Evolutionary conservation across 2,329 filamentous ascomycete species (phyloP), one percentile per base, ranked within the genome.

Genomic region (Penicillium digitatum): DNA sequence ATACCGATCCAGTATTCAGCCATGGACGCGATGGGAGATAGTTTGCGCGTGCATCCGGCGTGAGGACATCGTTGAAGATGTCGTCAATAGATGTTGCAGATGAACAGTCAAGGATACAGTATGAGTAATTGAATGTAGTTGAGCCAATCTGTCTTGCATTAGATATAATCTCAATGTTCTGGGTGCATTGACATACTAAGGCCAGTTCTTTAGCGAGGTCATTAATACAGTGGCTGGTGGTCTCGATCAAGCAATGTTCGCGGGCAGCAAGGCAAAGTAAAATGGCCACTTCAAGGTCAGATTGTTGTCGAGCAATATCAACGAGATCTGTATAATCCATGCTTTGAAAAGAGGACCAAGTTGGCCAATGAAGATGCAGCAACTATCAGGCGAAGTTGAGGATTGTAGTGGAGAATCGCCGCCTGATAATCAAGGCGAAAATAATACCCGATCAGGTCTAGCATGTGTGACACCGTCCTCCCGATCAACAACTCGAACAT

Each of bases 231-330:
- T 82, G 76, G 5, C 76, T 71, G 2, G 86, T 82, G 16, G 89
- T 88, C 73, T 90, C 87, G 67, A 97, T 85, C 64, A 97, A 85
- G 75, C 90, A 96, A 72, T 97, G 92, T 72, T 96, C 89, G 62
- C 87, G 82, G 56, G 87, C 85, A 59, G 91, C 81, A 48, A 97
- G 82, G 69, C 88, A 92, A 48, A 96, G 82, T 38, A 97, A 81
- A 14, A 88, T 77, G 24, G 93, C 94, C 56, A 97, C 83, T 75
- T 96, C 92, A 38, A 96, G 81, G 76, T 96, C 92, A 67, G 87
- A 89, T 60, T 97, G 80, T 63, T 84, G 82, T 68, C 92, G 88
- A 64, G 95, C 82, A 72, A 87, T 87, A 60, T 82, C 79, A 58
- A 87, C 77, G 59, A 91, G 79, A 54, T 75, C 73, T 67, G 82